phyloP scores from a whole-genome alignment of 192 early-diverging fungal genomes.

The Coemansia sp. region DNA sequence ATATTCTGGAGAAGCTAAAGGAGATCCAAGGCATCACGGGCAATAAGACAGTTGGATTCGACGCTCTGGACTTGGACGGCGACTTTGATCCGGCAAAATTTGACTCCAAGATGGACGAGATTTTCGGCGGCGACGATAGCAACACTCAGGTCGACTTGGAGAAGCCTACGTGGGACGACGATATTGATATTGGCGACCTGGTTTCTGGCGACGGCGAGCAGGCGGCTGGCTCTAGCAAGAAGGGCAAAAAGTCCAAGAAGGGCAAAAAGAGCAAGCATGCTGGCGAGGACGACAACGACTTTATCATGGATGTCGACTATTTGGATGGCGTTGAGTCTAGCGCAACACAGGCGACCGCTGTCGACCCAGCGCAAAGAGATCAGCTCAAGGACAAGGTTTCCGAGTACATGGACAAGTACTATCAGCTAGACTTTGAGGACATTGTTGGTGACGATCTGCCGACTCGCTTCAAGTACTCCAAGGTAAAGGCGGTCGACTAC shows the following conservation, averaged over 20 bases:
- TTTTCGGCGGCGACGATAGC: slow-evolving; percentile 58
- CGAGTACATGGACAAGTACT: slow-evolving; percentile 87
- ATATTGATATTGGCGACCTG: slow-evolving; percentile 75
- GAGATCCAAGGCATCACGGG: slow-evolving; percentile 88
- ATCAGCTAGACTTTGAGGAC: slow-evolving; percentile 92
- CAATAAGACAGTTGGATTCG: slow-evolving; percentile 68
- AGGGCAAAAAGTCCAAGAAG: slow-evolving; percentile 36
- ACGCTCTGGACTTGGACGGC: slow-evolving; percentile 81
- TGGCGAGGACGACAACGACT: slow-evolving; percentile 63
- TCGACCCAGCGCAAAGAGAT: slow-evolving; percentile 15
- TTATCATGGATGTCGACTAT: slow-evolving; percentile 93
- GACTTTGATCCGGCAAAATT: slow-evolving; percentile 90
- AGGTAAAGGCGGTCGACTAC: slow-evolving; percentile 74
- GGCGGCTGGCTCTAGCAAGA: slow-evolving; percentile 13
- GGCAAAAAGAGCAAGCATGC: slow-evolving; percentile 27
- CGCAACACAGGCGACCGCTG: neutral
- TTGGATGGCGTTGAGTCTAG: slow-evolving; percentile 61
- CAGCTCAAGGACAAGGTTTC: slow-evolving; percentile 58
- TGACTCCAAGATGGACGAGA: slow-evolving; percentile 80
- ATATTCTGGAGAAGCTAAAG: slow-evolving; percentile 76
- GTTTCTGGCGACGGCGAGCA: slow-evolving; percentile 49
- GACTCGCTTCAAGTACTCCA: slow-evolving; percentile 91
- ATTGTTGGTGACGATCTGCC: slow-evolving; percentile 78
- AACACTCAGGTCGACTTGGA: slow-evolving; percentile 56
- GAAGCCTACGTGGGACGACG: slow-evolving; percentile 89